phyloP scores from a whole-genome alignment of 768 basidiomycete genomes.

The Podaxis sp. region DNA sequence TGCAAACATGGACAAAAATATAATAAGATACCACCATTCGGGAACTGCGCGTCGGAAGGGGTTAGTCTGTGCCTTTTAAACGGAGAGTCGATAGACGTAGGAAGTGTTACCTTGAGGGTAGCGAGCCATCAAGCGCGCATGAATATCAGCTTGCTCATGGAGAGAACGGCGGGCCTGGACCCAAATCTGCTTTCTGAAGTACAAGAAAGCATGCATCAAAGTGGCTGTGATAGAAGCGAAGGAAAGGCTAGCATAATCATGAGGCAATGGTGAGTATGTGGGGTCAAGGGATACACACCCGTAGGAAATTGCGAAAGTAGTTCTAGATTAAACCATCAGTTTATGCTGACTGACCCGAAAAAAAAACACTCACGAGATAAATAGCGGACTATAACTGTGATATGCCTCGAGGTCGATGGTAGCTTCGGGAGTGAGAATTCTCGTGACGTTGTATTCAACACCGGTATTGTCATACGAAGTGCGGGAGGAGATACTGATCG shows the following conservation, averaged over 20 bases:
- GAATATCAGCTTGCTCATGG: slow-evolving; percentile 75
- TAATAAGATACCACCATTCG: slow-evolving; percentile 74
- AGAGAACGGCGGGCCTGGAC: slow-evolving; percentile 61
- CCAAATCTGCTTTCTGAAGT: slow-evolving; percentile 74
- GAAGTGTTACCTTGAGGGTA: slow-evolving; percentile 44
- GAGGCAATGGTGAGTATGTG: slow-evolving; percentile 32
- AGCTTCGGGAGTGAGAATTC: slow-evolving; percentile 46
- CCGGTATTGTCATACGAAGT: slow-evolving; percentile 61
- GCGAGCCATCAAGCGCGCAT: slow-evolving; percentile 70
- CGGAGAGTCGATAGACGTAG: not conserved
- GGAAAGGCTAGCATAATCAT: slow-evolving; percentile 33
- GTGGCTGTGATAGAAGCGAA: slow-evolving; percentile 77
- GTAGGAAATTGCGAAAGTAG: slow-evolving; percentile 74
- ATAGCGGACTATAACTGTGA: slow-evolving; percentile 52
- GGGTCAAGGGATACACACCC: slow-evolving; percentile 26
- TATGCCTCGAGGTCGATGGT: slow-evolving; percentile 53
- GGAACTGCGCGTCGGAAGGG: slow-evolving; percentile 36
- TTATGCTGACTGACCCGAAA: not conserved
- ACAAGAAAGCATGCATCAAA: slow-evolving; percentile 61
- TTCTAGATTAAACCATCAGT: slow-evolving; percentile 18
- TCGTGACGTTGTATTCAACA: slow-evolving; percentile 46
- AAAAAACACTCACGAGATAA: slow-evolving; percentile 37
- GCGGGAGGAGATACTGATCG: slow-evolving; percentile 48
- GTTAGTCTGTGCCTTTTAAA: not conserved
- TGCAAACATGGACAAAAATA: slow-evolving; percentile 63